Evolutionary conservation across 2,329 filamentous ascomycete genomes (phyloP), one percentile per base, ranked within the genome.

Genomic region (Cytospora chrysosperma): DNA sequence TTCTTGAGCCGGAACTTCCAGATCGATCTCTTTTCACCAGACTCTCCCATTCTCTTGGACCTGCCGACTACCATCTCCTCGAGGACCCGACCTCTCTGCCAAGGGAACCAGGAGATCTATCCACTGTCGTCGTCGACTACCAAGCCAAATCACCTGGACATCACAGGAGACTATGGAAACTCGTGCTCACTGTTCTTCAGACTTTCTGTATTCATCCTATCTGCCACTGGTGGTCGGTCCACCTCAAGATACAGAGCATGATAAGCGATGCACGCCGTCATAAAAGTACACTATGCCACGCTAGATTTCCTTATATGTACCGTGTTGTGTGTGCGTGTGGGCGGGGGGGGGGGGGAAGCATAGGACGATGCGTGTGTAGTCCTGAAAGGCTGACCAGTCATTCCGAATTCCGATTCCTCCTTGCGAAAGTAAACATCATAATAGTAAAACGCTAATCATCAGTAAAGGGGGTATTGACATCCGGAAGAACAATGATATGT

Each of bases 401-500:
- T 32, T 54, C 34, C 21, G 27, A 28, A 54, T 47, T 4, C 34
- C 40, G 10, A 9, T 30, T n/a, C 57, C 27, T 30, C 27, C n/a
- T 15, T 8, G 7, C 19, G n/a, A 54, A 54, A 47, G 40, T 13
- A 54, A 30, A 17, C 54, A 47, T 21, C 21, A 47, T 40, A 47
- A 19, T 43, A 47, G 19, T 54, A 37, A 19, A 54, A 26, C 58
- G 57, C 57, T 32, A 28, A 24, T 43, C 27, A 32, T 53, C 50
- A 19, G n/a, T 32, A 47, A 27, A 60, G 53, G 21, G 12, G n/a
- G 37, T 43, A 51, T 28, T 47, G 58, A 32, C 51, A 28, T 60
- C 58, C 40, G n/a, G 6, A 47, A 43, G 9, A 61, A n/a, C n/a
- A 61, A n/a, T 26, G 28, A 55, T 30, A 55, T 47, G 40, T 49